A percentile compares a stretch with the other conserved stretches of the same genome.
Conservation (phyloP, 1,284 basidiomycete genomes). For the Gomphus bonarii region DNA sequence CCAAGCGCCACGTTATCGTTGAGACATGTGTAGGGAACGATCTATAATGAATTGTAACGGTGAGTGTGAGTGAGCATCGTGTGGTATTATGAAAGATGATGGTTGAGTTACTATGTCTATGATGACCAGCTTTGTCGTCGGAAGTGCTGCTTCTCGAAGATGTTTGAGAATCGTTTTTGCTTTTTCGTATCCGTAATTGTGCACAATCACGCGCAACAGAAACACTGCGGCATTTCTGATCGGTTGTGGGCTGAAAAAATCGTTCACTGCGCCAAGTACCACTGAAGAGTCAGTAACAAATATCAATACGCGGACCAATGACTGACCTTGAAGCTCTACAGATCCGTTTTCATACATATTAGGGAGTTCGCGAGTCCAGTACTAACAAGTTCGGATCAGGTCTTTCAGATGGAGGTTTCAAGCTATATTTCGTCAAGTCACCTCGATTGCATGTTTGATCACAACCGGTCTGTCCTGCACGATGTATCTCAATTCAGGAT, state of each 20-base stretch:
- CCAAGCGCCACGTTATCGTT: no score
- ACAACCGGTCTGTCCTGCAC: conserved; percentile 16
- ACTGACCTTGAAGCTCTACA: conserved; percentile 8
- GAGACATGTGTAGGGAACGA: conserved; percentile 16
- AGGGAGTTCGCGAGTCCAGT: background rate
- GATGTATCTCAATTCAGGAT: conserved; percentile 13
- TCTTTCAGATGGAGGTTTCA: no score
- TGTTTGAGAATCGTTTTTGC: conserved; percentile 20
- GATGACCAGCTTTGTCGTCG: conserved; percentile 24
- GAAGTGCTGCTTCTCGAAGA: conserved; percentile 20
- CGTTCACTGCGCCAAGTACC: conserved; percentile 13
- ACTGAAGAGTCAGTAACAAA: no score
- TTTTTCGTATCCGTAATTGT: conserved; percentile 25
- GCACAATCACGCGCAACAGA: conserved; percentile 23
- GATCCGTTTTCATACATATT: conserved; percentile 11
- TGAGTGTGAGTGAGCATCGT: no score
- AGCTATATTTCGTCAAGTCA: no score
- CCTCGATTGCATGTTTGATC: conserved; percentile 7
- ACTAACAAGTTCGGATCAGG: no score
- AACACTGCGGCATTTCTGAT: conserved; percentile 21
- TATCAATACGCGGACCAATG: no score
- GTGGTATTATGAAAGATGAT: no score
- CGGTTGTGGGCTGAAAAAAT: conserved; percentile 24
- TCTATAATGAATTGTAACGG: background rate
- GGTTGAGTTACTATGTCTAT: conserved; percentile 17